Conservation (phyloP, 1,139 yeast species). For the Debaryomycetaceae sp. region DNA sequence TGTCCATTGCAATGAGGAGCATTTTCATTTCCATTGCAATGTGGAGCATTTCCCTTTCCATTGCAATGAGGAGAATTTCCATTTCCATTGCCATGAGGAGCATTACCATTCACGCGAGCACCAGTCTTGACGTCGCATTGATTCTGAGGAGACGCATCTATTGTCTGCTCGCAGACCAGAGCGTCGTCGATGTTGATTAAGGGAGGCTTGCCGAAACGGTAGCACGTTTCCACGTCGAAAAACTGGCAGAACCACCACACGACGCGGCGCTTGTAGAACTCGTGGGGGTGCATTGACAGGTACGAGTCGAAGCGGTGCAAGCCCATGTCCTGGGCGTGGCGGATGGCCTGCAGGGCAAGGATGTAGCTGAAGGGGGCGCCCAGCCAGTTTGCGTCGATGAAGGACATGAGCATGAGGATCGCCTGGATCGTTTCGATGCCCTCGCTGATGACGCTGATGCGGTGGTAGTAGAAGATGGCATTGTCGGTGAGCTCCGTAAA, state of each 20-base stretch:
- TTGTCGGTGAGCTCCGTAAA: conserved; percentile 14
- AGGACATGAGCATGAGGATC: conserved; percentile 31
- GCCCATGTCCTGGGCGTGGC: conserved; percentile 58
- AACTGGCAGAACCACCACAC: conserved; percentile 50
- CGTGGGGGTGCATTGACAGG: conserved; percentile 23
- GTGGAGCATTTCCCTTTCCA: no score
- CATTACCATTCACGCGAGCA: no score
- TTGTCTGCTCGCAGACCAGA: neutral
- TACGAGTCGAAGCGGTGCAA: conserved; percentile 48
- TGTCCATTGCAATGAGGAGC: no score
- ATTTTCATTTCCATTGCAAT: no score
- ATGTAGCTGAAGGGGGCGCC: conserved; percentile 33
- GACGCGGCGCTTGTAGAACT: conserved; percentile 25
- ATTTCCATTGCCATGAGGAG: no score
- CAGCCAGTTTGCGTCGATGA: conserved; percentile 33
- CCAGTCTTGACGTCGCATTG: no score
- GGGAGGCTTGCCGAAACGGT: conserved; percentile 54
- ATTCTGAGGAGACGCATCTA: no score
- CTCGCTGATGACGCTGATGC: conserved; percentile 37
- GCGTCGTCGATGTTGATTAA: conserved; percentile 40
- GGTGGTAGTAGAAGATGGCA: conserved; percentile 37
- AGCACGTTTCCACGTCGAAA: conserved; percentile 43
- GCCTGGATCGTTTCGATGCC: conserved; percentile 43
- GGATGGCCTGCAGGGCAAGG: conserved; percentile 39
- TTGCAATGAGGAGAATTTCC: no score